Percentiles rank a stretch among this genome's conserved stretches.
These are phyloP conservation scores for Penicillium polonicum DNA, from an alignment of 2,329 filamentous ascomycete genomes.

Conservation along the genomic window DNA sequence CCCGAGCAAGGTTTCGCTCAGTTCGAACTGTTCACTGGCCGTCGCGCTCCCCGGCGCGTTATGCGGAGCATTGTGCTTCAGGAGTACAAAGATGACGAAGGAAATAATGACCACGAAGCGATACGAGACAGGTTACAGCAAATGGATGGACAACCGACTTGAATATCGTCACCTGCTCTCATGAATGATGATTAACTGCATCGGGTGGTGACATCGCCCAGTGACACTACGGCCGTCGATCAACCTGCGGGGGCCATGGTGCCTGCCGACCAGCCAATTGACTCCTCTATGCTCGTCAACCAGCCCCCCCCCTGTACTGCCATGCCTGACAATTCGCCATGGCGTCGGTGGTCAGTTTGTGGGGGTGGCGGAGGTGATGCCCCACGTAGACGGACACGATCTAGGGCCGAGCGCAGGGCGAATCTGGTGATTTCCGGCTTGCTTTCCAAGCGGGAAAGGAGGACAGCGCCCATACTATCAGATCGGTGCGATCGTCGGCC, in stretches of 20 bases:
- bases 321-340: neutral
- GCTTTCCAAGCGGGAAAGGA: too few relatives aligned
- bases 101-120: slow-evolving; percentile 30
- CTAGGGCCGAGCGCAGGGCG: too few relatives aligned
- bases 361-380: too few relatives aligned
- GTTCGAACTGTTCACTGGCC: slow-evolving; percentile 42
- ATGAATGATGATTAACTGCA: neutral
- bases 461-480: too few relatives aligned
- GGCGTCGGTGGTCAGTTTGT: neutral
- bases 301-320: neutral
- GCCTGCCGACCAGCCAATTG: too few relatives aligned
- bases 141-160: slow-evolving; percentile 35
- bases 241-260: neutral
- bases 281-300: neutral
- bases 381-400: too few relatives aligned
- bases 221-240: neutral
- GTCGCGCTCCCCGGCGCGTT: slow-evolving; percentile 38
- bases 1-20: slow-evolving; percentile 44
- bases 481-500: too few relatives aligned
- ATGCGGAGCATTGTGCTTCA: slow-evolving; percentile 40
- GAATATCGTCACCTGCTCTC: slow-evolving; percentile 54
- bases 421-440: too few relatives aligned
- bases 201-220: too few relatives aligned
- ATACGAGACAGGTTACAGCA: slow-evolving; percentile 33
- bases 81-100: slow-evolving; percentile 38